Base-by-base conservation (phyloP, 176 grass and related monocot genomes). In the Cocos nucifera region DNA sequence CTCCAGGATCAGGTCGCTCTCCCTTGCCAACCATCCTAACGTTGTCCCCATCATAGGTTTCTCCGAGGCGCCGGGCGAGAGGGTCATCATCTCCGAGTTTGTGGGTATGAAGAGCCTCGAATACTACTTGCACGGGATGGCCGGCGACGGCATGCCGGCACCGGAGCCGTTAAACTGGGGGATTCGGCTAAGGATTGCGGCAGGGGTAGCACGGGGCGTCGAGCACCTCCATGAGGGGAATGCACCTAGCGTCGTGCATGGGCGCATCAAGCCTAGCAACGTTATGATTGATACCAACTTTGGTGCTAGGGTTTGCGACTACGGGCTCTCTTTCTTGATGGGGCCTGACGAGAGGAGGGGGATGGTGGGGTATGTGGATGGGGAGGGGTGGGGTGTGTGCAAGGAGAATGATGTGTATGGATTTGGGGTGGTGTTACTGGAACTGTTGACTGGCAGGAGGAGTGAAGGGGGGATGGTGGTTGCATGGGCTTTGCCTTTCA, bases 351-450 rank as follows among this genome's bases (percentile, higher is more conserved):
- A 52, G 48, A 68, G 29, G 26, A 63, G 65, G 66, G 50, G 25
- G 15, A 74, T 74, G 63, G 57, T 2, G 5, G 78, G 64, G 5
- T 75, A 74, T 58, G 48, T 74, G 8, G 70, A 74, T 19, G 53
- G 59, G 63, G 68, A 56, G 2, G 62, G 51, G 7, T 14, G 52
- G 55, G 73, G 76, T 14, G 61, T 58, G 15, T 66, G 72, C 61
- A 57, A 49, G 14, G 89, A 95, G 76, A 80, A 73, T 57, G 89
- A 95, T 60, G 79, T 83, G 54, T 89, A 95, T 18, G 80, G 67
- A 64, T 89, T 95, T 54, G 89, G 89, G 61, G 85, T 81, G 64
- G 49, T 89, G 58, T 56, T 89, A 17, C 61, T 95, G 57, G 85
- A 95, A 69, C 35, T 89, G 0, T 58, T 95, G 48, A 89, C 75